Evolutionary conservation across 2,329 filamentous ascomycete genomes (phyloP).

Genomic region (Teratosphaeria zuluensis): DNA sequence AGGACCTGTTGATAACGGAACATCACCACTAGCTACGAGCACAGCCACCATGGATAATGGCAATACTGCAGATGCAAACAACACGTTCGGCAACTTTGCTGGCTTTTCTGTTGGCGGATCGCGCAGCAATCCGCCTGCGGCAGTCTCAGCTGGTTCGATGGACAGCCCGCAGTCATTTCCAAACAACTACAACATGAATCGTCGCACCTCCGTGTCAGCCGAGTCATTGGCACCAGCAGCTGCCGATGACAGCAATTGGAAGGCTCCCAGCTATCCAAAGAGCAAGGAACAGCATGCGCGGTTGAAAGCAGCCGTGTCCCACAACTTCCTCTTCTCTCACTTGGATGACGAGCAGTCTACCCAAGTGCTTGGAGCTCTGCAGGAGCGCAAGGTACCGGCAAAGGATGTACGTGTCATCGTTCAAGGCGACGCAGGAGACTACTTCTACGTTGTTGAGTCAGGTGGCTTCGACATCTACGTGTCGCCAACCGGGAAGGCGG

Average conservation of each 20-base stretch:
- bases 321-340: conserved; percentile 90
- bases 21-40: not conserved
- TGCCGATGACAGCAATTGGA: conserved; percentile 79
- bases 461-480: conserved; percentile 88
- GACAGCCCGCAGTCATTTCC: conserved; percentile 62
- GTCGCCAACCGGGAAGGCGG: conserved; percentile 64
- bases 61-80: conserved; percentile 11
- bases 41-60: conserved; percentile 20
- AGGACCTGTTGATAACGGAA: conserved; percentile 26
- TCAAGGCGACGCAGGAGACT: conserved; percentile 92
- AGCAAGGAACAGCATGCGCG: conserved; percentile 68
- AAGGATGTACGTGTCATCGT: conserved; percentile 86
- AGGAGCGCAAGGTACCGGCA: conserved; percentile 90
- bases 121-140: conserved; percentile 26
- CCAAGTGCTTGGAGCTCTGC: conserved; percentile 79
- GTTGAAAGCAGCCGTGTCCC: conserved; percentile 69
- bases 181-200: conserved; percentile 84
- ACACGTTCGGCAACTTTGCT: conserved; percentile 26
- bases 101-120: conserved; percentile 16
- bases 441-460: conserved; percentile 93
- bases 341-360: conserved; percentile 85
- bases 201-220: conserved; percentile 91
- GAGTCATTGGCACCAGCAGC: conserved; percentile 88
- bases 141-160: conserved; percentile 36
- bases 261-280: conserved; percentile 77